Base-by-base conservation (phyloP, 2,329 filamentous ascomycete genomes). In the Bipolaris victoriae region DNA sequence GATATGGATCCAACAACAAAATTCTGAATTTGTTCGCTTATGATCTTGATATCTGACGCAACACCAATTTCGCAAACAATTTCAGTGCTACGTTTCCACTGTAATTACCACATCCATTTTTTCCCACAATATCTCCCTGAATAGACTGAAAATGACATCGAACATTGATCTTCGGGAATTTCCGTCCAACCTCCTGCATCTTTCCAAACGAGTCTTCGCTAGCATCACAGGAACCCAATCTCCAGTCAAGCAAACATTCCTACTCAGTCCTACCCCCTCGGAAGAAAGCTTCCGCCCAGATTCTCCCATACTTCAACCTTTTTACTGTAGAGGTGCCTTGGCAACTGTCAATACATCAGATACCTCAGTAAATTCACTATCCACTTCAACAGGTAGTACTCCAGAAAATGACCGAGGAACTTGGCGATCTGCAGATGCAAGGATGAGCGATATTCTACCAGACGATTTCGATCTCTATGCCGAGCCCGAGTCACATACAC, bases 371-470 rank as follows among this genome's bases (percentile, higher is more conserved):
- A 20, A 7, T 18, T 48, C 39, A 1, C 16, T 29, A 4, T 45
- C 37, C 0, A 20, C 18, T 3, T 44, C 43, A 1, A 35, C 48
- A 18, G n/a, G 5, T 7, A 7, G 10, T 13, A 11, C 10, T 1
- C 39, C 24, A 10, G 39, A 11, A 13, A 43, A 45, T 9, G 37
- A 13, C 10, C n/a, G 3, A 9, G 10, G n/a, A 3, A 24, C 7
- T 3, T 22, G 33, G 7, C 45, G 24, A 6, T 31, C 10, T 13
- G 29, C n/a, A 15, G 15, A 2, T 40, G 16, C 29, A 7, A 16
- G 31, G 1, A 45, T 52, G 31, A 41, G 31, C 37, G 52, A 56
- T 22, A 59, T 59, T 5, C 48, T 59, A 3, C 57, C 43, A 15
- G 48, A 50, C 10, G 20, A 52, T 7, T n/a, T 46, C 20, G 26